Evolutionary conservation across 192 early-diverging fungal genomes (phyloP), one percentile per base, ranked within the genome.

Genomic region (Entophlyctis luteolus): DNA sequence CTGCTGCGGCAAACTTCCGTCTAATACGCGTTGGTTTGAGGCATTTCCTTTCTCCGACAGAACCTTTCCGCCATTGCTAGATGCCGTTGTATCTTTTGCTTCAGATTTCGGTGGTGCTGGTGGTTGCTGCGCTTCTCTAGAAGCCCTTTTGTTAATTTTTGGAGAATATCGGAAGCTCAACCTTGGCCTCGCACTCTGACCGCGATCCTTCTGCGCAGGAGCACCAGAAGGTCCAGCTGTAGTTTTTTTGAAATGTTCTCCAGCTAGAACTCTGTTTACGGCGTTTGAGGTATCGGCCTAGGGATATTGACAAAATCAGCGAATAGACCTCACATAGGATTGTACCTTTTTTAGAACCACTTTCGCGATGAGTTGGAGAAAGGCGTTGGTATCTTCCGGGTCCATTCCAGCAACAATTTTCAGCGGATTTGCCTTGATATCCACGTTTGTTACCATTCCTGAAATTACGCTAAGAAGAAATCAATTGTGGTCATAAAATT

Each of bases 381-480:
- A 74, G 20, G 63, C 53, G 67, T 85, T 85, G 1, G 84, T 85
- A 34, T 84, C 79, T 37, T 81, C 81, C 12, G 79, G 75, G 35
- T 85, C 84, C 72, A 82, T 39, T 52, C 84, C 84, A 35, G 84
- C 84, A 5, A 85, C 79, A 31, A 85, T 77, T 69, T 85, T 85
- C 29, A 79, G 55, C 0, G 84, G 84, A 52, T 84, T 81, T 14
- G 73, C 71, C n/a, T 67, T 67, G 22, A 81, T 62, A 20, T 76
- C 69, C 22, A 71, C 74, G 27, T 77, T 79, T 22, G 76, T 76
- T 12, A 79, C 59, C 28, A 81, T 63, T 25, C 62, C 81, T 78
- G 48, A n/a, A n/a, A n/a, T 47, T n/a, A 49, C 3, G 49, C 37
- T 48, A 70, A 46, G 31, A 28, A 22, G 23, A 22, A 5, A 34